Base-by-base conservation (phyloP, 2,329 filamentous ascomycete genomes). In the Curvularia hawaiiensis region DNA sequence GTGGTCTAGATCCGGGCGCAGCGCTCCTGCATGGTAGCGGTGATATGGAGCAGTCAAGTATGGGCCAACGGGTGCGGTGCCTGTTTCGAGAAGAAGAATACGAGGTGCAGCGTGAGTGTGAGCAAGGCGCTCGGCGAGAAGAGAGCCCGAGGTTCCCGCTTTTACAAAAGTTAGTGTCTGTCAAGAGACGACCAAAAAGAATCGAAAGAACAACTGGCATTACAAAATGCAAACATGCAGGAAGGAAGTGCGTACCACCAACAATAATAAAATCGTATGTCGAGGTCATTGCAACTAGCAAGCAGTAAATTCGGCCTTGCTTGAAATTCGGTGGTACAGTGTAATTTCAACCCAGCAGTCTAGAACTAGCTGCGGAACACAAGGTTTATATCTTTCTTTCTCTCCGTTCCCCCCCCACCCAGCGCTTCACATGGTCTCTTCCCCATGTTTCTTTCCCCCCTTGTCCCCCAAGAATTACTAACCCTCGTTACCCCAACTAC, bases 51-150 rank as follows among this genome's bases (percentile, higher is more conserved):
- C 75, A 24, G 41, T 56, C 9, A 75, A 64, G 39, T 61, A 71
- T 9, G 76, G 70, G 5, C 70, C 75, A 56, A 83, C 79, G 1
- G 80, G 78, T 47, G 86, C 83, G 1, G 78, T 74, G 11, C 87
- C 87, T 1, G 86, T 86, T 72, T 89, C 87, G 2, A 89, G 73
- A 1, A 90, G 78, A 1, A 89, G 79, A 1, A 89, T 81, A 0
- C 69, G 78, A 0, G 86, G 86, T 9, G 73, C 77, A 35, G 78
- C 77, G 0, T 77, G 38, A 0, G 82, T 75, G 18, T 77, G 72
- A 2, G 84, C 80, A 4, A 89, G 80, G 0, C 78, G 75, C 1
- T 81, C 74, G 0, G 87, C 86, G 14, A 88, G 67, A 1, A 83
- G 76, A 48, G 82, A 82, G 8, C 87, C 87, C 8, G 87, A 80